Evolutionary conservation across 1,139 yeast species (phyloP).

Genomic region (Tardiomyces digboiensis): DNA sequence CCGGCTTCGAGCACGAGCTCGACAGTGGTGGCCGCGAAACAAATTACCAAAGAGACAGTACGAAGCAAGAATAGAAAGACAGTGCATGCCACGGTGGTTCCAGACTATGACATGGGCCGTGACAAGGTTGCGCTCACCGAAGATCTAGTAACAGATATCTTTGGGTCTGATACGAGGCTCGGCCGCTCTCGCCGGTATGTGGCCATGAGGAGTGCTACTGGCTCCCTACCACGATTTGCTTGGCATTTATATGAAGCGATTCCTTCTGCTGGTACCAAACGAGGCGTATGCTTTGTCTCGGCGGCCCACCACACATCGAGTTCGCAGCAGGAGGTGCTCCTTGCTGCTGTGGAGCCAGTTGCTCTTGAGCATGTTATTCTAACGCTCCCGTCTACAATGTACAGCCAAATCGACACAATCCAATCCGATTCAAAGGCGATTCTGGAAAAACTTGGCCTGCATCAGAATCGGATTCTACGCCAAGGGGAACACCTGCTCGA

Average conservation of each 20-base stretch:
- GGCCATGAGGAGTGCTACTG: not conserved
- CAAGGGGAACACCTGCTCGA: conserved; percentile 20
- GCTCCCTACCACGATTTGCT: not conserved
- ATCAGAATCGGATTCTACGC: conserved; percentile 13
- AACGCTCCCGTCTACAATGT: conserved; percentile 6
- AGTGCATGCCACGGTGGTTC: not conserved
- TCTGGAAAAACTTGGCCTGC: not conserved
- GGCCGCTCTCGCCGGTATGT: not conserved
- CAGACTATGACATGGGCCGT: not conserved
- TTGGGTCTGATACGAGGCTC: not conserved
- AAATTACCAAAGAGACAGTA: too few species aligned
- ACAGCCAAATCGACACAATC: conserved; percentile 3
- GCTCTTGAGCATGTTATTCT: conserved; percentile 8
- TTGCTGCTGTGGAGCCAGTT: conserved; percentile 6
- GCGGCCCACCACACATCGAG: not conserved
- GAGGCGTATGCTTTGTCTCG: not conserved
- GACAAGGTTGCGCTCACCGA: not conserved
- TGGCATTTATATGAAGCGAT: not conserved
- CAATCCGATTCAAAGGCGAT: not conserved
- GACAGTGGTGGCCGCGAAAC: too few species aligned
- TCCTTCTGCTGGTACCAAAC: not conserved
- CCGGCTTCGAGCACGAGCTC: too few species aligned
- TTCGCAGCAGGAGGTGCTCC: not conserved
- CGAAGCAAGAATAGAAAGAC: too few species aligned
- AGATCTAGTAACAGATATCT: not conserved